A percentile compares a stretch with the other conserved stretches of the same genome.
These are phyloP conservation scores for Candida rishiriensis DNA, from an alignment of 805 yeast species.

Conservation along the genomic window DNA sequence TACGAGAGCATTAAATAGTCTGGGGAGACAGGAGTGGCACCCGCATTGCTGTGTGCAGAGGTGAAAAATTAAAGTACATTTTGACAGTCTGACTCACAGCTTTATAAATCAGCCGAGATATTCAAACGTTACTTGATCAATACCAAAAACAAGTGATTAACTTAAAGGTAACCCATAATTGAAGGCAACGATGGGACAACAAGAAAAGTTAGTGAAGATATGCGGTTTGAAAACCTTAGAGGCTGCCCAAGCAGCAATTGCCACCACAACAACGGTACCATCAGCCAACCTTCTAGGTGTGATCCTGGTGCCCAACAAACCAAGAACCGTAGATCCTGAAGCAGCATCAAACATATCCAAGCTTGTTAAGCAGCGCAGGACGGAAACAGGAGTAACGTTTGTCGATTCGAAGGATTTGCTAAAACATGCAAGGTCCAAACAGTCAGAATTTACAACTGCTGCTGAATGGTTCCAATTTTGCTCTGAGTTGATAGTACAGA, in stretches of 20 bases:
- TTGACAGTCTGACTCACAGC: too few species aligned
- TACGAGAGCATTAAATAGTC: too few species aligned
- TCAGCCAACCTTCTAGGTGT: slow-evolving; percentile 72
- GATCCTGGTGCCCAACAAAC: slow-evolving; percentile 79
- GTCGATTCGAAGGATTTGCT: slow-evolving; percentile 23
- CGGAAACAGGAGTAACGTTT: slow-evolving; percentile 17
- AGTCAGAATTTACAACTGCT: slow-evolving; percentile 8
- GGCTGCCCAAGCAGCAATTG: slow-evolving; percentile 69
- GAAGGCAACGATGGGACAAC: slow-evolving; percentile 5
- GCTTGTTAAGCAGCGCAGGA: slow-evolving; percentile 20
- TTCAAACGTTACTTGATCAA: too few species aligned
- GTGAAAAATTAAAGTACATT: too few species aligned
- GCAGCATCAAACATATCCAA: slow-evolving; percentile 44
- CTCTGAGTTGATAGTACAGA: slow-evolving; percentile 19
- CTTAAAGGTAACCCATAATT: too few species aligned
- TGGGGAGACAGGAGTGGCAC: too few species aligned
- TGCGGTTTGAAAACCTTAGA: slow-evolving; percentile 74
- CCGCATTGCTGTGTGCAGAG: too few species aligned
- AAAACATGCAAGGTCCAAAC: slow-evolving; percentile 16
- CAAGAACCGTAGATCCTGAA: slow-evolving; percentile 55
- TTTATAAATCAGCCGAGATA: too few species aligned
- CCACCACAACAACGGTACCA: slow-evolving; percentile 29
- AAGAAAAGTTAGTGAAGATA: slow-evolving; percentile 57
- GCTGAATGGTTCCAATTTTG: slow-evolving; percentile 33
- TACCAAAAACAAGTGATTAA: too few species aligned